Evolutionary conservation across 2,329 filamentous ascomycete genomes (phyloP).

Genomic region (Lecanosticta acicola): DNA sequence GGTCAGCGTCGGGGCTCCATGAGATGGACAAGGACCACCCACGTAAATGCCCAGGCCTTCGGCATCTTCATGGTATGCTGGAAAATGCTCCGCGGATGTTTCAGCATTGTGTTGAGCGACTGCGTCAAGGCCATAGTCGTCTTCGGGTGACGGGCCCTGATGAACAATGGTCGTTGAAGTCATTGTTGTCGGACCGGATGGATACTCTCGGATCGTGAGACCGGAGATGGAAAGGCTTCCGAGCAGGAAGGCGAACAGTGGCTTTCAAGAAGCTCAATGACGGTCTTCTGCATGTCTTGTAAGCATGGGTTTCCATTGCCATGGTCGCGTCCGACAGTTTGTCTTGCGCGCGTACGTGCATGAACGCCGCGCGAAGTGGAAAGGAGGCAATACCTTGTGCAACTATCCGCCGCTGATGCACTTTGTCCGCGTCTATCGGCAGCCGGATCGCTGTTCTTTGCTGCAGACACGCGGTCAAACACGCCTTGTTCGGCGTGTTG

Average conservation of each 20-base stretch:
- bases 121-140: constrained; percentile 36
- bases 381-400: constrained; percentile 27
- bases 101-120: constrained; percentile 39
- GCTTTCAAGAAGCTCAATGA: constrained; percentile 13
- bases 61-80: constrained; percentile 29
- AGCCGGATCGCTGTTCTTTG: constrained; percentile 23
- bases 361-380: constrained; percentile 15
- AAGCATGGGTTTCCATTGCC: constrained; percentile 27
- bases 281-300: constrained; percentile 31
- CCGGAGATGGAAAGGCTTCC: constrained; percentile 14
- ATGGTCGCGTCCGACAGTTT: constrained; percentile 25
- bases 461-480: constrained; percentile 18
- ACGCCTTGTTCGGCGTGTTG: constrained; percentile 24
- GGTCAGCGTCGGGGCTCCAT: constrained; percentile 15
- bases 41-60: constrained; percentile 31
- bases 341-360: constrained; percentile 27
- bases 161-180: constrained; percentile 23
- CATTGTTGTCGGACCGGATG: constrained; percentile 20
- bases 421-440: constrained; percentile 24
- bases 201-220: constrained; percentile 18
- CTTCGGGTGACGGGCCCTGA: constrained; percentile 21
- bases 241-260: constrained; percentile 12
- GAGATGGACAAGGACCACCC: constrained; percentile 11
- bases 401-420: constrained; percentile 26
- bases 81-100: constrained; percentile 30